Evolutionary conservation across 2,329 filamentous ascomycete species (phyloP).

Genomic region (Lecanoromycetidae sp.): DNA sequence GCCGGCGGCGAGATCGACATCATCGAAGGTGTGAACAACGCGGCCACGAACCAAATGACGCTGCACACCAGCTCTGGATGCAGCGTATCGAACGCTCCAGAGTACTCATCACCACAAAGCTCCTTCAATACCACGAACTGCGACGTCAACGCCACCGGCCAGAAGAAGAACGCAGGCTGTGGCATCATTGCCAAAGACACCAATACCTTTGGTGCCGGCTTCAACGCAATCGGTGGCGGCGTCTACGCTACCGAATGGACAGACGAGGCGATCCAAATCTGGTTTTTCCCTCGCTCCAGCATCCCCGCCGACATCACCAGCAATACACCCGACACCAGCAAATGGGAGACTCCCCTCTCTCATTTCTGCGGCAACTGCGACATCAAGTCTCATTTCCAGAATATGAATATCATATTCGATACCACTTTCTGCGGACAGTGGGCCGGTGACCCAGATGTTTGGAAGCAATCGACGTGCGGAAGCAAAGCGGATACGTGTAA

Average conservation of each 20-base stretch:
- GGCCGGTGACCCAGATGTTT: conserved; percentile 55
- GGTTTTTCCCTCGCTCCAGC: conserved; percentile 62
- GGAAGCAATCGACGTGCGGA: conserved; percentile 44
- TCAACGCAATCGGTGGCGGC: conserved; percentile 59
- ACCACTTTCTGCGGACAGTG: conserved; percentile 81
- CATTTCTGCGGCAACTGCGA: conserved; percentile 59
- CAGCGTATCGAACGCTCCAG: conserved; percentile 40
- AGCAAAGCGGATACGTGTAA: conserved; percentile 44
- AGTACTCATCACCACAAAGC: conserved; percentile 37
- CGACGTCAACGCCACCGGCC: conserved; percentile 35
- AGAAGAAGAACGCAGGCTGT: conserved; percentile 46
- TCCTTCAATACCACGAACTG: conserved; percentile 45
- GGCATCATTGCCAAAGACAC: conserved; percentile 40
- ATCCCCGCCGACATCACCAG: conserved; percentile 53
- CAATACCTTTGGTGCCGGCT: conserved; percentile 52
- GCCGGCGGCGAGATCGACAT: conserved; percentile 64
- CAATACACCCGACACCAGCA: conserved; percentile 49
- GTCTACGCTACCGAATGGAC: conserved; percentile 72
- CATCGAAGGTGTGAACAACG: conserved; percentile 62
- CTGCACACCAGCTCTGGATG: conserved; percentile 56
- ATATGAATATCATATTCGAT: conserved; percentile 64
- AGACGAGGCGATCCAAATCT: conserved; percentile 57
- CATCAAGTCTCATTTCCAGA: conserved; percentile 55
- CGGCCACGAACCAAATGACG: conserved; percentile 48
- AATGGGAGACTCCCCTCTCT: conserved; percentile 59